Base-by-base conservation (phyloP, 495 filamentous ascomycete species). In the Mytilinidion resinicola region DNA sequence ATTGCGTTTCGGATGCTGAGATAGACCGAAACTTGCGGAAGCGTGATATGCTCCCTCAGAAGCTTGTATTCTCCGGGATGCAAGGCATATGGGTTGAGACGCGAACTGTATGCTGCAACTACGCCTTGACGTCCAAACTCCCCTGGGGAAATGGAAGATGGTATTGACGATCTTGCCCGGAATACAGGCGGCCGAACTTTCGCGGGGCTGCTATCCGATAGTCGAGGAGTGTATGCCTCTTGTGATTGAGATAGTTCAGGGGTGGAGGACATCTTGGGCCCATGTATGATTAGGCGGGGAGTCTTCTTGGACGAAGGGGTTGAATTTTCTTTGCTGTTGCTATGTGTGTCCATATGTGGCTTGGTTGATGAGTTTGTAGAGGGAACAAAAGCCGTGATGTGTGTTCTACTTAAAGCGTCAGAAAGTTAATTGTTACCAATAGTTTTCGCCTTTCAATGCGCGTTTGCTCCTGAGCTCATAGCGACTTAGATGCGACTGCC, bases 1-100 rank as follows among this genome's bases (percentile, higher is more conserved):
- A 97, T 96, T 4, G 91, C 90, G 72, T 99, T 99, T 57, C 93
- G 80, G 57, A 99, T 96, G 72, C 96, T 96, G 34, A 99, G 73
- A 70, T 97, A 99, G n/a, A 87, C 86, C 9, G 93, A 95, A 54
- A 97, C 90, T 67, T 99, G 92, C 35, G 85, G 77, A 63, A 89
- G 85, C 68, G 85, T 95, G 56, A 99, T 82, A 70, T 93, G 83
- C 38, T 88, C 77, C 56, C 87, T 81, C 19, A 99, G 73, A 50
- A 90, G 80, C 59, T 80, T 70, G 69, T 96, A 91, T 68, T 99
- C 93, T 55, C 86, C 83, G n/a, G 77, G 78, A 72, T 96, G 91
- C 14, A 99, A 74, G 14, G 87, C 82, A 72, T 91, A 96, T 5
- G 95, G 93, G 61, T 92, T 90, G 4, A 99, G 78, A 50, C 93